phyloP scores from a whole-genome alignment of 495 filamentous ascomycete genomes.

The Aspergillus haitiensis region DNA sequence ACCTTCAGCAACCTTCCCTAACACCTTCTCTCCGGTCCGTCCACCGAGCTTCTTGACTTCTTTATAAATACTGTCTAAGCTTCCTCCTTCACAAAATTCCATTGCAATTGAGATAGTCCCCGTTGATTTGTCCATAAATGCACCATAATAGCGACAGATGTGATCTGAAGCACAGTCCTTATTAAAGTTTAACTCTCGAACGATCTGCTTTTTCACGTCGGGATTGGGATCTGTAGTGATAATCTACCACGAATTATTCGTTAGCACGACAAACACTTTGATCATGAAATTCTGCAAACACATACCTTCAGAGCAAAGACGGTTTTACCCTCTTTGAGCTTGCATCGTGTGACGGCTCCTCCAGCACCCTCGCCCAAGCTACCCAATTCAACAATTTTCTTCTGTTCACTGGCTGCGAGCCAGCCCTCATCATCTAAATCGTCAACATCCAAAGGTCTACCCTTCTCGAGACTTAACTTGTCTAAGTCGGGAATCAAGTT shows the following conservation, averaged over 20 bases:
- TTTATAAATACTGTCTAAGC: constrained; percentile 91
- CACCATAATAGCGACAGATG: constrained; percentile 96
- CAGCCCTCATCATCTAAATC: constrained; percentile 94
- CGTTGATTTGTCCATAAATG: constrained; percentile 88
- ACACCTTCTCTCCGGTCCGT: constrained; percentile 92
- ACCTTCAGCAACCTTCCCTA: constrained; percentile 97
- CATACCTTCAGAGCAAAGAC: constrained; percentile 94
- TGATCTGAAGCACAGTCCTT: constrained; percentile 91
- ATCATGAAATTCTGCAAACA: background rate
- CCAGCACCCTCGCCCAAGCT: constrained; percentile 93
- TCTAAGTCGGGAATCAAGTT: constrained; percentile 69
- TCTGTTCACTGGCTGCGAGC: constrained; percentile 86
- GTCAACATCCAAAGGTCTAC: constrained; percentile 80
- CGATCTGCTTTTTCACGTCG: constrained; percentile 95
- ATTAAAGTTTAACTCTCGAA: constrained; percentile 94
- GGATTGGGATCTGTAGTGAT: constrained; percentile 98
- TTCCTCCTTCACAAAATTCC: constrained; percentile 98
- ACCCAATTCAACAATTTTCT: constrained; percentile 82
- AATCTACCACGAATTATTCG: constrained; percentile 57
- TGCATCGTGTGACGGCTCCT: constrained; percentile 90
- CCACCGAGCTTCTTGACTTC: constrained; percentile 95
- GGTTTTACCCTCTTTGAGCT: constrained; percentile 84
- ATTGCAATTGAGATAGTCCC: constrained; percentile 97
- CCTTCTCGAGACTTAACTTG: constrained; percentile 74
- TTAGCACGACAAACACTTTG: constrained; percentile 16